Evolutionary conservation across 371 early-diverging fungal species (phyloP), one percentile per base, ranked within the genome.

Genomic region (Mortierella sp.): DNA sequence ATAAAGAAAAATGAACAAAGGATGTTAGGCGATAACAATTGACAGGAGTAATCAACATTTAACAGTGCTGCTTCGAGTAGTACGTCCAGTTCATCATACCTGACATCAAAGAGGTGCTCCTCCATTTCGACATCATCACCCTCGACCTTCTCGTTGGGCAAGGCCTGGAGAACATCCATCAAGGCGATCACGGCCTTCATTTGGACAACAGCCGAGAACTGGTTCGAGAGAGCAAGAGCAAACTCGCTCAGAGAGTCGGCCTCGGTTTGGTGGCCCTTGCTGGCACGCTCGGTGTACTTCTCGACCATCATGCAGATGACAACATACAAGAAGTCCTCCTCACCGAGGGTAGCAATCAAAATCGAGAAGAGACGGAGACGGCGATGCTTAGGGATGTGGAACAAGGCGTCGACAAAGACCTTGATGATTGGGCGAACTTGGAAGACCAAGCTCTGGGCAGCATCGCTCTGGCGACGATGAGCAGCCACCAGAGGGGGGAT

Each of bases 331-430:
- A 93, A 96, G 47, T 91, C 89, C 39, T 90, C 87, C 61, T 91
- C 91, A 41, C 98, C 99, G 76, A 98, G 85, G 0, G 96, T 95
- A 13, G 90, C 82, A 48, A 96, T 91, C 37, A 98, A 85, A 6
- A 94, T 90, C 1, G 94, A 92, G 85, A 97, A 97, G 26, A 98
- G 90, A 50, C 95, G 90, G 66, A 96, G 89, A 66, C 98, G 93
- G 69, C 99, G 91, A 84, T 98, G 98, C 70, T 92, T 92, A 63
- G 99, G 99, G 74, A 98, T 96, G 84, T 97, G 97, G 86, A 91
- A 89, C 73, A 97, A 80, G 8, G 98, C 95, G 77, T 96, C 95
- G 24, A 96, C 95, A 90, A 99, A 98, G 70, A 97, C 94, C 80
- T 94, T 92, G 85, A 97, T 88, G 58, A 96, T 89, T 3, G 94